These are phyloP conservation scores for Hypoxylon subgilvum DNA, from an alignment of 495 filamentous ascomycete genomes.

Conservation along the genomic window DNA sequence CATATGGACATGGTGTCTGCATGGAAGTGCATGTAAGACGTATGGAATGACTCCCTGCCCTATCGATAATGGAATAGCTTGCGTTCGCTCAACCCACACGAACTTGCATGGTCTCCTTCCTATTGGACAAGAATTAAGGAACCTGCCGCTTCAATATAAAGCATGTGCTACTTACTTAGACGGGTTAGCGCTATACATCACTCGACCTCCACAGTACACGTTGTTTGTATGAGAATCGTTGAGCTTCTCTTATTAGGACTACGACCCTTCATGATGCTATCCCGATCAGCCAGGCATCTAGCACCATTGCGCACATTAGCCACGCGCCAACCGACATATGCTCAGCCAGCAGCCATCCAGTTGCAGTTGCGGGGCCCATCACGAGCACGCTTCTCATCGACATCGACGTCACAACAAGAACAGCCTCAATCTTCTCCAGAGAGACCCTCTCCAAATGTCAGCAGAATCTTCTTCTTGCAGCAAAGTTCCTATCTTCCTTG, in stretches of 20 bases:
- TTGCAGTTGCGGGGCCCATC: slow-evolving; percentile 12
- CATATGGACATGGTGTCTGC: slow-evolving; percentile 36
- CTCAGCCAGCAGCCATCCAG: neutral
- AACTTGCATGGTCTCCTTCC: neutral
- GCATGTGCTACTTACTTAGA: slow-evolving; percentile 14
- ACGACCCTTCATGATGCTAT: slow-evolving; percentile 14
- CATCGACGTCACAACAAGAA: slow-evolving; percentile 3
- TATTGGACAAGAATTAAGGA: slow-evolving; percentile 2
- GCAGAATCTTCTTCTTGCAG: too few relatives aligned
- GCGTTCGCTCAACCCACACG: neutral
- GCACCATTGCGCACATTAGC: slow-evolving; percentile 15
- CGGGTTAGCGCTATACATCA: slow-evolving; percentile 5
- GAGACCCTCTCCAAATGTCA: slow-evolving; percentile 34
- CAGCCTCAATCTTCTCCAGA: neutral
- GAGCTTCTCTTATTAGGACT: too few relatives aligned
- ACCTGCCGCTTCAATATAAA: slow-evolving; percentile 26
- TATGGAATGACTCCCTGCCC: neutral
- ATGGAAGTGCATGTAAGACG: neutral
- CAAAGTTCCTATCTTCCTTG: too few relatives aligned
- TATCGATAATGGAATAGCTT: slow-evolving; percentile 34
- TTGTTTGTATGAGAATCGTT: too few relatives aligned
- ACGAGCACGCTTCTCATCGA: slow-evolving; percentile 19
- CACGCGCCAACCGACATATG: slow-evolving; percentile 1
- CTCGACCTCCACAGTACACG: too few relatives aligned
- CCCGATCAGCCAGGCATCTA: slow-evolving; percentile 17